Base-by-base conservation (phyloP, 1,284 basidiomycete species). In the Leccinum glutinopallens region DNA sequence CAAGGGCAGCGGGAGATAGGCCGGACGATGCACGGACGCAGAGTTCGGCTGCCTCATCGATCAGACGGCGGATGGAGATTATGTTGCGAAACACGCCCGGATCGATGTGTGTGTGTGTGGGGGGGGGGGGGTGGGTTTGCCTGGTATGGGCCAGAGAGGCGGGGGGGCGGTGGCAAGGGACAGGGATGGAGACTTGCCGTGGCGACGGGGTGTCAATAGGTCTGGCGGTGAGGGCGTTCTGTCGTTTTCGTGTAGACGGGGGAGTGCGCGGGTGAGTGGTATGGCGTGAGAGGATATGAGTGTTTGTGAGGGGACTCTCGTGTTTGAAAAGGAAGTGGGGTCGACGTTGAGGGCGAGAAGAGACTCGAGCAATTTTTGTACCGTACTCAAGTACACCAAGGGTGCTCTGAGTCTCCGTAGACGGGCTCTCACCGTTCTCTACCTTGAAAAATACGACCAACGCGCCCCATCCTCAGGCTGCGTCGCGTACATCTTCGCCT, bases 61-160 rank as follows among this genome's bases (percentile, higher is more conserved):
- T 91, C 41, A 93, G 84, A 59, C 86, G 79, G 32, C 92, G 86
- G 62, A 94, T 92, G 35, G 83, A 80, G 0, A 85, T 81, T 33
- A 93, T 87, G 59, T 84, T 89, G 35, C 87, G 84, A 70, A 94
- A 92, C 2, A 92, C 90, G 54, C 90, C 91, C 1, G 92, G 91
- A 71, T 94, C 92, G 60, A 94, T 91, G 17, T 91, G 92, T 0
- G 86, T 90, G n/a, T n/a, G n/a, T n/a, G n/a, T n/a, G n/a, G n/a
- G n/a, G n/a, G n/a, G n/a, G 91, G 91, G 0, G 92, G 92, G 0
- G 84, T 84, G 2, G 87, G 81, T 68, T 85, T 88, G 3, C 87
- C 88, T 4, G 86, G 81, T 60, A 80, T 80, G 1, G 84, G 81
- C 12, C 79, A 67, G 13, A 86, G 84, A 59, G 86, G 80, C 1